phyloP scores from a whole-genome alignment of 495 filamentous ascomycete species.

The Aspergillus steynii region DNA sequence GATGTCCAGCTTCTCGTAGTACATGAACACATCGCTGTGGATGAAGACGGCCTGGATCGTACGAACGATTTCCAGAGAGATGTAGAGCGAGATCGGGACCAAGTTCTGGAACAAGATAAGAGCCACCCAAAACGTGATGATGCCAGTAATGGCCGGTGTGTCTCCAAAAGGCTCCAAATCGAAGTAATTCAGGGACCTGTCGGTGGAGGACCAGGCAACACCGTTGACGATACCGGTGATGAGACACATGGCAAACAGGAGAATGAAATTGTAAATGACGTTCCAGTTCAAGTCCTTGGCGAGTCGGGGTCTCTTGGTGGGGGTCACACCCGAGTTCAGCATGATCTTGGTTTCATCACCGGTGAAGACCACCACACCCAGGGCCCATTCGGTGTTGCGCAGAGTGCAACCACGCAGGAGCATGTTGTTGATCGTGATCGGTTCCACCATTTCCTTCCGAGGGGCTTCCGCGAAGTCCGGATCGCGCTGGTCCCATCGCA shows the following conservation, averaged over 20 bases:
- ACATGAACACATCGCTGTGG: slow-evolving; percentile 93
- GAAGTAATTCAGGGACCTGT: slow-evolving; percentile 79
- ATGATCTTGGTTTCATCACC: slow-evolving; percentile 99
- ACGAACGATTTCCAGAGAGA: slow-evolving; percentile 93
- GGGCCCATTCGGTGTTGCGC: slow-evolving; percentile 93
- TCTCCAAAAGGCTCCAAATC: slow-evolving; percentile 85
- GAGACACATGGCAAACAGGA: slow-evolving; percentile 89
- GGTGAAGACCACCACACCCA: slow-evolving; percentile 96
- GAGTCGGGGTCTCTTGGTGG: slow-evolving; percentile 88
- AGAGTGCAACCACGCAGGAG: slow-evolving; percentile 90
- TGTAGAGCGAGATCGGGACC: slow-evolving; percentile 97
- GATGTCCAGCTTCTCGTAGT: slow-evolving; percentile 90
- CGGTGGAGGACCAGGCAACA: slow-evolving; percentile 69
- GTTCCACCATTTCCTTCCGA: slow-evolving; percentile 80
- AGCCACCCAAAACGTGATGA: slow-evolving; percentile 94
- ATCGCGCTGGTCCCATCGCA: slow-evolving; percentile 81
- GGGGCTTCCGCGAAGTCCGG: slow-evolving; percentile 57
- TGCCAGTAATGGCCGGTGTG: slow-evolving; percentile 74
- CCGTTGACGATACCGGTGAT: slow-evolving; percentile 84
- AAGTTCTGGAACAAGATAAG: slow-evolving; percentile 97
- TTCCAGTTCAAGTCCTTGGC: slow-evolving; percentile 94
- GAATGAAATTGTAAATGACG: slow-evolving; percentile 93
- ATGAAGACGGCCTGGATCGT: slow-evolving; percentile 96
- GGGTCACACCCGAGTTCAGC: slow-evolving; percentile 97
- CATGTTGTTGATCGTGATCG: slow-evolving; percentile 91